These are phyloP conservation scores for Camellia sinensis DNA, from an alignment of 148 eudicot species.

Conservation along the genomic window DNA sequence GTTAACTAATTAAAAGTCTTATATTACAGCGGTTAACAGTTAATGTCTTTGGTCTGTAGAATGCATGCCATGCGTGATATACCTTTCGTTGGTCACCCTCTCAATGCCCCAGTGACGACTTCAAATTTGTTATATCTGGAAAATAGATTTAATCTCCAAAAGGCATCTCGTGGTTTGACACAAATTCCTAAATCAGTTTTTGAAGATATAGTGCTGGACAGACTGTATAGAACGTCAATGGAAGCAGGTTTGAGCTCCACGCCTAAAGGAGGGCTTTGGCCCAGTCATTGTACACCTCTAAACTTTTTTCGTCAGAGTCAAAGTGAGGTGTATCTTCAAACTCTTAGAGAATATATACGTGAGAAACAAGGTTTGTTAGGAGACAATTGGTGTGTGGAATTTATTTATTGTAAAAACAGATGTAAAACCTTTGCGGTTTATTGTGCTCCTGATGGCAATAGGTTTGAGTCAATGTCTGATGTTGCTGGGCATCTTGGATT, in stretches of 20 bases:
- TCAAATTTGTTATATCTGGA: conserved; percentile 21
- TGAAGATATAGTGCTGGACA: conserved; percentile 17
- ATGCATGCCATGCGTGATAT: conserved; percentile 5
- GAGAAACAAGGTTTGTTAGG: conserved; percentile 35
- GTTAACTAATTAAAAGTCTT: no score
- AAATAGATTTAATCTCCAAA: conserved; percentile 21
- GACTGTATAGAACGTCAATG: conserved; percentile 13
- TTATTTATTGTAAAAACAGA: conserved; percentile 32
- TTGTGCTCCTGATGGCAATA: conserved; percentile 52
- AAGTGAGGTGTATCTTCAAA: conserved; percentile 35
- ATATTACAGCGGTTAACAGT: neutral
- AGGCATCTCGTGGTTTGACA: conserved; percentile 15
- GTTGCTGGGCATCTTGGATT: conserved; percentile 48
- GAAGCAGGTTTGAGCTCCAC: conserved; percentile 3
- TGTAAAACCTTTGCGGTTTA: conserved; percentile 42
- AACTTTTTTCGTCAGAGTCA: conserved; percentile 21
- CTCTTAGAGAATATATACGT: conserved; percentile 42
- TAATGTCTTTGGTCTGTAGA: conserved; percentile 25
- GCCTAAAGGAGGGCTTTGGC: neutral
- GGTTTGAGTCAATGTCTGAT: conserved; percentile 42
- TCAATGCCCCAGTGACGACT: conserved; percentile 16
- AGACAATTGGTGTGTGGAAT: conserved; percentile 54
- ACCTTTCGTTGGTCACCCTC: conserved; percentile 10
- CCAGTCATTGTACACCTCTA: conserved; percentile 21
- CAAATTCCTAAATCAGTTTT: conserved; percentile 17